Evolutionary conservation across 495 filamentous ascomycete species (phyloP), one percentile per base, ranked within the genome.

Genomic region (Parmelia sp.): DNA sequence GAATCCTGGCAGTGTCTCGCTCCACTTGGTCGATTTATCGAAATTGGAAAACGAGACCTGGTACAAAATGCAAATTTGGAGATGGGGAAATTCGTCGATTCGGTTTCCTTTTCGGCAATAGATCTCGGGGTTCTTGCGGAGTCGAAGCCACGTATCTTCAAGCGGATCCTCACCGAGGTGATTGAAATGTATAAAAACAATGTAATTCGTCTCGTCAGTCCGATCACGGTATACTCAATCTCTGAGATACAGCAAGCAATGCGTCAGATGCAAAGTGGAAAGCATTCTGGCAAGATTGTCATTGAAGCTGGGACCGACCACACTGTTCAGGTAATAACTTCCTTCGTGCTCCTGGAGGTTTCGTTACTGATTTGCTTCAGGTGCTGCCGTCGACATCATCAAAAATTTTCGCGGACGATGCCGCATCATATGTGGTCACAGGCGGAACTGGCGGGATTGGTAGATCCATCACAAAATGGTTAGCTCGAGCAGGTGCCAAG

Each of bases 381-480:
- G 45, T 10, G 7, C 7, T 47, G 4, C 45, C 45, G 10, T 8
- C n/a, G 12, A 25, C 12, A 25, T 10, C 21, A 9, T n/a, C 21
- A 1, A 47, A 47, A 47, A n/a, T 7, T 1, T 11, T 47, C n/a
- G 3, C 45, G 1, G 10, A 11, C 10, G 7, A 8, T 2, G 45
- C 21, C 5, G 80, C 76, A 0, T 77, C 82, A 0, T 87, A 87
- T 68, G 71, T 88, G 23, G 69, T 88, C 15, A 75, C 81, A 60
- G 83, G 84, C 23, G 83, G 85, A 23, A 77, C 83, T 6, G 84
- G 83, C n/a, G 84, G 84, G 44, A 71, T 87, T 11, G 84, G 83
- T 15, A 71, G 78, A 57, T 76, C 77, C 53, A 74, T 86, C 55
- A 69, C 80, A 1, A 72, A 72, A 0, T 84, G 80, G 80, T 82